Evolutionary conservation across 2,329 filamentous ascomycete genomes (phyloP).

Genomic region (Ramularia endophylla): DNA sequence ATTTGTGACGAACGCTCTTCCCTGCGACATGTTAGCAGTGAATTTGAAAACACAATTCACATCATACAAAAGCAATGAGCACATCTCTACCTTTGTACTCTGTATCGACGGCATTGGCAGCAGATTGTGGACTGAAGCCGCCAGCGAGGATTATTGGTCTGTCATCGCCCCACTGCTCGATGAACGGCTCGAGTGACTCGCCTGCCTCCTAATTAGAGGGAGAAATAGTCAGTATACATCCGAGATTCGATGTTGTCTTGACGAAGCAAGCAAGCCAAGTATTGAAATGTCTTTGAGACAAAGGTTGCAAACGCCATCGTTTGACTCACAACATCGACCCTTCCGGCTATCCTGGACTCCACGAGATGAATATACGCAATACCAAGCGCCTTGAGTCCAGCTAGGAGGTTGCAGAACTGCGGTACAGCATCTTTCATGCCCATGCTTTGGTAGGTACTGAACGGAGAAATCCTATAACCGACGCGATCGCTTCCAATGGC

Average conservation of each 20-base stretch:
- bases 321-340: conserved; percentile 27
- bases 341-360: conserved; percentile 50
- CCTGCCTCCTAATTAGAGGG: conserved; percentile 2
- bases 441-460: conserved; percentile 50
- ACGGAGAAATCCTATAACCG: conserved; percentile 56
- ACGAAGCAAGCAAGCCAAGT: too few relatives aligned
- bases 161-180: conserved; percentile 41
- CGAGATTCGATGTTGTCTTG: too few relatives aligned
- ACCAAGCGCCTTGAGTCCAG: conserved; percentile 45
- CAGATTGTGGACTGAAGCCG: conserved; percentile 37
- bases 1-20: conserved; percentile 44
- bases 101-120: conserved; percentile 28
- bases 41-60: neutral
- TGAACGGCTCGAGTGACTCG: conserved; percentile 39
- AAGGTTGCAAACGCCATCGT: too few relatives aligned
- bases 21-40: conserved; percentile 1
- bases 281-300: too few relatives aligned
- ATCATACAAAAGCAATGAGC: conserved; percentile 39
- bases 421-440: conserved; percentile 56
- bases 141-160: conserved; percentile 46
- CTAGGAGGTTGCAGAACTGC: conserved; percentile 56
- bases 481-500: conserved; percentile 48
- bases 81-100: conserved; percentile 38
- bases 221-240: conserved; percentile 1
- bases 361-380: conserved; percentile 59